A percentile compares a stretch with the other conserved stretches of the same genome.
These are phyloP conservation scores for Cladosporium cucumerinum DNA, from an alignment of 2,329 filamentous ascomycete genomes.

Conservation along the genomic window DNA sequence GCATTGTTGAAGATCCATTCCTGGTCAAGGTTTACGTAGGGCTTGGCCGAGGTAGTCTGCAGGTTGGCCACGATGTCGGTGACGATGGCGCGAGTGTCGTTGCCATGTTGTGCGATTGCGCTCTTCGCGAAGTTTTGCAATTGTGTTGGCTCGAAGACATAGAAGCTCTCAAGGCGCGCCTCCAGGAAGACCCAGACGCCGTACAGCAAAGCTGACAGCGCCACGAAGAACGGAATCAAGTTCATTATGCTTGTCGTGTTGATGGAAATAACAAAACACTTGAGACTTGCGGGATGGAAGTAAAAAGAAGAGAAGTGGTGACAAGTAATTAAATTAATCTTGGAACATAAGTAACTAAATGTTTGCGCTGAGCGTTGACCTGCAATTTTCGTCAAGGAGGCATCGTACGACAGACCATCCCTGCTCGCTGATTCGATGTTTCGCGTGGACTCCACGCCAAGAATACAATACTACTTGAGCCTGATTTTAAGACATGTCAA, in stretches of 20 bases:
- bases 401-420: slow-evolving; percentile 16
- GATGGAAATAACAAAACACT: not conserved
- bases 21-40: slow-evolving; percentile 43
- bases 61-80: slow-evolving; percentile 68
- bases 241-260: slow-evolving; percentile 6
- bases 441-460: slow-evolving; percentile 13
- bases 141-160: slow-evolving; percentile 69
- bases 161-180: slow-evolving; percentile 55
- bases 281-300: not conserved
- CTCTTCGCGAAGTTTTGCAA: slow-evolving; percentile 66
- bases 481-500: not conserved
- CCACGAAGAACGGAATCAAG: slow-evolving; percentile 52
- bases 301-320: not conserved
- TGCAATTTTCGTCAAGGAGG: slow-evolving; percentile 13
- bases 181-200: slow-evolving; percentile 56
- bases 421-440: slow-evolving; percentile 11
- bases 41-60: slow-evolving; percentile 41
- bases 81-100: slow-evolving; percentile 69
- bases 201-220: slow-evolving; percentile 54
- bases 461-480: not conserved
- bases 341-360: not conserved
- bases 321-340: not conserved
- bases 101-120: slow-evolving; percentile 66
- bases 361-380: slow-evolving; percentile 7
- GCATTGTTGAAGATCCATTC: slow-evolving; percentile 94